These are phyloP conservation scores for Phytophthora crassamura DNA, from an alignment of 352 stramenopile species.

Conservation along the genomic window DNA sequence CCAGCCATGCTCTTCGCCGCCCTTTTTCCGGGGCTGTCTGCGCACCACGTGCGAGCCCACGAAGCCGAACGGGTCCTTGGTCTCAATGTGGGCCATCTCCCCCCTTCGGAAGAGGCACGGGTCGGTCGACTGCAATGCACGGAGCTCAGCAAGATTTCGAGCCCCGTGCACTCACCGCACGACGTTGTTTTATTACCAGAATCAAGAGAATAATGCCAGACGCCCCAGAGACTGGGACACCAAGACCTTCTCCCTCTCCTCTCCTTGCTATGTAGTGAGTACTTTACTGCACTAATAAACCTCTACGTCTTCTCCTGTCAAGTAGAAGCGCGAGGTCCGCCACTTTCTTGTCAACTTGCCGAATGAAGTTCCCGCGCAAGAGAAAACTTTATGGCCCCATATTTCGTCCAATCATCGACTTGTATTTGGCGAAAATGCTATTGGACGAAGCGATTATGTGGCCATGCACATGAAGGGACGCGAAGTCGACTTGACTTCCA, in stretches of 20 bases:
- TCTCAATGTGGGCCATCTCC: conserved; percentile 50
- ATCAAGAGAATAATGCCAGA: conserved; percentile 1
- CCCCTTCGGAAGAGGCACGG: conserved; percentile 8
- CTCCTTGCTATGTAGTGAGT: conserved; percentile 15
- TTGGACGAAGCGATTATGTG: conserved; percentile 19
- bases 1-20: conserved; percentile 58
- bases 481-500: neutral
- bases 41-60: conserved; percentile 69
- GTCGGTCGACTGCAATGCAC: conserved; percentile 1
- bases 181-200: conserved; percentile 8
- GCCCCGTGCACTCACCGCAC: conserved; percentile 5
- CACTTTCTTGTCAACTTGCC: conserved; percentile 22
- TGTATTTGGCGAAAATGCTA: conserved; percentile 1
- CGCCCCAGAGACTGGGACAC: conserved; percentile 3
- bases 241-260: conserved; percentile 3
- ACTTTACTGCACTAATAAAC: conserved; percentile 20
- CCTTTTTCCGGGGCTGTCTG: conserved; percentile 21
- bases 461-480: conserved; percentile 7
- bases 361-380: neutral
- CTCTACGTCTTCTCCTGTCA: conserved; percentile 4
- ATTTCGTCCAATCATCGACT: conserved; percentile 19
- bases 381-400: neutral
- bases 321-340: neutral
- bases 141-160: conserved; percentile 18
- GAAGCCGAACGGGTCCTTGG: conserved; percentile 67